Base-by-base conservation (phyloP, 805 yeast species). In the Ogataea pini region DNA sequence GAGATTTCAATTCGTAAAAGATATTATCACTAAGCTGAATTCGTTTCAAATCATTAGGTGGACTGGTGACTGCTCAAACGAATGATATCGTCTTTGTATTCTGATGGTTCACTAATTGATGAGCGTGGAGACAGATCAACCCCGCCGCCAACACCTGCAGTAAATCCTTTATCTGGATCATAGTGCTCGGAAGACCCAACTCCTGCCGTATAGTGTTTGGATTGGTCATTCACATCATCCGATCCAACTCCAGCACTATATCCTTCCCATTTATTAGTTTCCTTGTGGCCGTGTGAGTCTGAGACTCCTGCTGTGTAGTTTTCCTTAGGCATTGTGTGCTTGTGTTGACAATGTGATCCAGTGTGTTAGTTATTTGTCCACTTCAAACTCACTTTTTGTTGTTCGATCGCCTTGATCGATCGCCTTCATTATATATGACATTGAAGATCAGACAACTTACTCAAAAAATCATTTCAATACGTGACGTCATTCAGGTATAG, bases 101-200 rank as follows among this genome's bases (percentile, higher is more conserved):
- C n/a, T 28, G 4, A 13, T 28, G 31, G 31, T 10, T 28, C 31
- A 18, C 37, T 18, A 3, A 12, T 14, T 18, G 37, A 17, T 13
- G 25, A 18, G n/a, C 13, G 37, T 13, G 37, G 14, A 5, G 37
- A 18, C 41, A 2, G 3, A 3, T 9, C 16, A 4, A 41, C 51
- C 5, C 54, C 51, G 4, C 51, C 54, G 7, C 54, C 51, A 17
- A 51, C 42, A 5, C 54, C 54, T 14, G 51, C 43, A 4, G 54
- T 51, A 38, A 31, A 51, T 10, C 54, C 51, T 38, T 51, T 51
- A 19, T 38, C 4, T 9, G 40, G 40, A 25, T 33, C 18, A 4
- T 17, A 5, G n/a, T 24, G 31, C 12, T 29, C 14, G 7, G 14
- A 10, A 22, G 19, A 16, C 3, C n/a, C 24, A 10, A 43, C 43